Percentiles rank a stretch among this genome's conserved stretches.
phyloP scores from a whole-genome alignment of 495 filamentous ascomycete species.

The Penicillium crystallinum region DNA sequence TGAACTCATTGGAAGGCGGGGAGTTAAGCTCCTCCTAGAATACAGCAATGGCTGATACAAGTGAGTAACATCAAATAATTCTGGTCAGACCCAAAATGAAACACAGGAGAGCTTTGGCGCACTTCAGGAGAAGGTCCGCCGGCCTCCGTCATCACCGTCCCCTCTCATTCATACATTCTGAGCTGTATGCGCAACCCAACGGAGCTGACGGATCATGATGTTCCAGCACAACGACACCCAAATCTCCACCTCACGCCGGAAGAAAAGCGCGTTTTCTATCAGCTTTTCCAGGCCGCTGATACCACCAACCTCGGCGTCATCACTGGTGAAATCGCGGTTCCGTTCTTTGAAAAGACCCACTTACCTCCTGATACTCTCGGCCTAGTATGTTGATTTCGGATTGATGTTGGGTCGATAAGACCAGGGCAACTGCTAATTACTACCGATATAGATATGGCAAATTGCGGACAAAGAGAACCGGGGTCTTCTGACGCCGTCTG shows the following conservation, averaged over 20 bases:
- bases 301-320: slow-evolving; percentile 87
- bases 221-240: slow-evolving; percentile 43
- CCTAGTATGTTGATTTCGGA: slow-evolving; percentile 56
- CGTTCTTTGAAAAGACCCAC: slow-evolving; percentile 96
- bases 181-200: slow-evolving; percentile 10
- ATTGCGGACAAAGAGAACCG: slow-evolving; percentile 96
- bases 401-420: background rate
- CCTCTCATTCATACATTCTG: slow-evolving; percentile 12
- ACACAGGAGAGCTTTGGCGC: slow-evolving; percentile 11
- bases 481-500: slow-evolving; percentile 83
- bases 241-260: slow-evolving; percentile 84
- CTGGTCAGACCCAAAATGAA: background rate
- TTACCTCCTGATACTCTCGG: slow-evolving; percentile 79
- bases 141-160: slow-evolving; percentile 14
- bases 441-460: slow-evolving; percentile 78
- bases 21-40: slow-evolving; percentile 31
- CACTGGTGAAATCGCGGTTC: slow-evolving; percentile 91
- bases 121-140: slow-evolving; percentile 27
- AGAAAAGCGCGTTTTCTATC: slow-evolving; percentile 88
- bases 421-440: slow-evolving; percentile 1
- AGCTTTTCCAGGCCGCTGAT: slow-evolving; percentile 86
- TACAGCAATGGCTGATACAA: slow-evolving; percentile 37
- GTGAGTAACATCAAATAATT: slow-evolving; percentile 17
- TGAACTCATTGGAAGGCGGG: slow-evolving; percentile 23
- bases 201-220: slow-evolving; percentile 25